Percentiles rank a stretch among this genome's conserved stretches.
Conservation (phyloP, 345 rosid genomes). For the Theobroma cacao region DNA sequence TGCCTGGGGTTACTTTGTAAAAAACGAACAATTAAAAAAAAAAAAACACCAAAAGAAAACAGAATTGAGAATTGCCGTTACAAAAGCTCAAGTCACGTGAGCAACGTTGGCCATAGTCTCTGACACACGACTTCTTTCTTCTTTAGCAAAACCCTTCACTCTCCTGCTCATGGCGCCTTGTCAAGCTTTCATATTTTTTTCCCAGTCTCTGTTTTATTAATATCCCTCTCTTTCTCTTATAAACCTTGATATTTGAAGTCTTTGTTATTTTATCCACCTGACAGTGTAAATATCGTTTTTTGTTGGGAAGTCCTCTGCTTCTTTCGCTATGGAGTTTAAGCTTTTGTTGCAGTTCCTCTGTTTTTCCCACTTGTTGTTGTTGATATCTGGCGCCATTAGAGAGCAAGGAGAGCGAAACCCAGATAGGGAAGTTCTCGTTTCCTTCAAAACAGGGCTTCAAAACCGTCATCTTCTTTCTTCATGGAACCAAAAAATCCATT, state of each 20-base stretch:
- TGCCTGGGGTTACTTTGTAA: neutral
- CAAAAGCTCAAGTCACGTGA: conserved; percentile 50
- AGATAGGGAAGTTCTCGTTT: conserved; percentile 41
- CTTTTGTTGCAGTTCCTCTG: conserved; percentile 14
- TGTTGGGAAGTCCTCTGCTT: neutral
- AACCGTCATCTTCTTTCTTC: conserved; percentile 45
- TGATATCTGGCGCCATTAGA: conserved; percentile 15
- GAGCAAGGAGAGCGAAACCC: conserved; percentile 18
- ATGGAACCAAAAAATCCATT: conserved; percentile 48
- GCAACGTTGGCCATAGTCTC: conserved; percentile 17
- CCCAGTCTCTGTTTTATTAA: conserved; percentile 13
- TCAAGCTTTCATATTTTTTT: neutral
- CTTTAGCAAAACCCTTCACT: neutral
- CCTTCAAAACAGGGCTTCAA: conserved; percentile 48
- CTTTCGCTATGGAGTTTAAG: conserved; percentile 26
- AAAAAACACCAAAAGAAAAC: conserved; percentile 3
- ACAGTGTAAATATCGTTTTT: neutral
- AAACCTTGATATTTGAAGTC: neutral
- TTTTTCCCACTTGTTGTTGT: conserved; percentile 15
- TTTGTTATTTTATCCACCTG: neutral
- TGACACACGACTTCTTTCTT: conserved; percentile 8
- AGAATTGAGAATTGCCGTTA: conserved; percentile 27
- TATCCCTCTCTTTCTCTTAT: neutral
- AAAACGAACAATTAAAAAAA: neutral
- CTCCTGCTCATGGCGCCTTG: conserved; percentile 33